Evolutionary conservation across 345 rosid species (phyloP).

Genomic region (Eucalyptus regnans): DNA sequence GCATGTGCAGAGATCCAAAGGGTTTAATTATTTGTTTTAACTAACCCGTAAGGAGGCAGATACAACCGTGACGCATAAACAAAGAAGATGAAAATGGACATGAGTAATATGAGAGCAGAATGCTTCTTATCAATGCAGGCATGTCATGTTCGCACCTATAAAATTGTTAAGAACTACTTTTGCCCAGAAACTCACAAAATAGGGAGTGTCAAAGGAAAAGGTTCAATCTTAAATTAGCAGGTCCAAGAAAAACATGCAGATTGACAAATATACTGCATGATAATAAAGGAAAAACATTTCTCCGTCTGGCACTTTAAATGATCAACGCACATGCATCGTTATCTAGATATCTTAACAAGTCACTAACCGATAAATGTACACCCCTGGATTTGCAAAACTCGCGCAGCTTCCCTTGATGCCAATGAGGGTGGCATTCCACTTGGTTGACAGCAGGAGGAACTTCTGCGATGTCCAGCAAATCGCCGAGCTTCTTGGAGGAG

Average conservation of each 20-base stretch:
- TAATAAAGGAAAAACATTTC: not conserved
- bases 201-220: not conserved
- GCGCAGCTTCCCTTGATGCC: slow-evolving; percentile 66
- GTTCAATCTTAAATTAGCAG: not conserved
- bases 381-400: slow-evolving; percentile 69
- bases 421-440: slow-evolving; percentile 80
- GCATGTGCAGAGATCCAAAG: not conserved
- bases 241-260: not conserved
- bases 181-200: not conserved
- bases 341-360: not conserved
- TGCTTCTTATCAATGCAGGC: not conserved
- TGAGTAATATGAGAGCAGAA: not conserved
- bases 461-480: slow-evolving; percentile 52
- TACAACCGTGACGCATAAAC: not conserved
- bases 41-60: not conserved
- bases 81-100: not conserved
- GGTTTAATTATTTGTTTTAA: not conserved
- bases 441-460: slow-evolving; percentile 82
- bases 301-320: not conserved
- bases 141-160: not conserved
- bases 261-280: not conserved
- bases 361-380: slow-evolving; percentile 65
- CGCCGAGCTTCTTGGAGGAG: slow-evolving; percentile 66
- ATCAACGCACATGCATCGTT: not conserved
- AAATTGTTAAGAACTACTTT: not conserved